Evolutionary conservation across 768 basidiomycete genomes (phyloP).

Genomic region (Lactifluus subvellereus): DNA sequence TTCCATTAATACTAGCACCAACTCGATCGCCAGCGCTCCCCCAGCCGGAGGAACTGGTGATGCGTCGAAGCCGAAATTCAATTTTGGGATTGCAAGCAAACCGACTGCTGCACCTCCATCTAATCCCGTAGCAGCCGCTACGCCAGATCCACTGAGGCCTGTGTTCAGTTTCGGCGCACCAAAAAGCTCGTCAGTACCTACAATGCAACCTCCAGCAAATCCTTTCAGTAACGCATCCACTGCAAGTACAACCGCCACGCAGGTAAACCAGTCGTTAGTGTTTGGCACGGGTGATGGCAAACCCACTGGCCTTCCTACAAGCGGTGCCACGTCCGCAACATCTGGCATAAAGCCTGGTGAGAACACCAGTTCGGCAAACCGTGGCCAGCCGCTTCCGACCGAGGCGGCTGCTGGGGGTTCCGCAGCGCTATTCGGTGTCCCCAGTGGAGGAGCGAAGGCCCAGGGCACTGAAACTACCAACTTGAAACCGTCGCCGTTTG

Average conservation of each 20-base stretch:
- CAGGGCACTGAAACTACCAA: not conserved
- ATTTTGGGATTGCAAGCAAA: conserved; percentile 24
- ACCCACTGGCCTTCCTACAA: not conserved
- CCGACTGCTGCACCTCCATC: conserved; percentile 10
- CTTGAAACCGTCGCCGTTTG: not conserved
- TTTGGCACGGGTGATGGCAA: conserved; percentile 8
- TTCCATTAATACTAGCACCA: not conserved
- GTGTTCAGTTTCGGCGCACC: conserved; percentile 5
- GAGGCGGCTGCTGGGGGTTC: not conserved
- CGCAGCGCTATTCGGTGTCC: not conserved
- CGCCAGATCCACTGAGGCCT: conserved; percentile 9
- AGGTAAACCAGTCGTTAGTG: not conserved
- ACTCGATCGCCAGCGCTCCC: conserved; percentile 6
- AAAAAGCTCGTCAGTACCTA: not conserved
- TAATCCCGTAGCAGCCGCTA: conserved; percentile 5
- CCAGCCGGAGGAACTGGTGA: conserved; percentile 6
- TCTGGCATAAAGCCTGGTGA: not conserved
- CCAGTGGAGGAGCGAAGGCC: not conserved
- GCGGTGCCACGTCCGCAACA: not conserved
- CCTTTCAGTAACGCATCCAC: conserved; percentile 15
- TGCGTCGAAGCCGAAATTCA: conserved; percentile 22
- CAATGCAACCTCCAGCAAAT: conserved; percentile 6
- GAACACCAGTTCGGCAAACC: not conserved
- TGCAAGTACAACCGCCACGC: not conserved
- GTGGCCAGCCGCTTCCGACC: not conserved